Conservation (phyloP, 2,329 filamentous ascomycete species). For the Fusarium sp. region DNA sequence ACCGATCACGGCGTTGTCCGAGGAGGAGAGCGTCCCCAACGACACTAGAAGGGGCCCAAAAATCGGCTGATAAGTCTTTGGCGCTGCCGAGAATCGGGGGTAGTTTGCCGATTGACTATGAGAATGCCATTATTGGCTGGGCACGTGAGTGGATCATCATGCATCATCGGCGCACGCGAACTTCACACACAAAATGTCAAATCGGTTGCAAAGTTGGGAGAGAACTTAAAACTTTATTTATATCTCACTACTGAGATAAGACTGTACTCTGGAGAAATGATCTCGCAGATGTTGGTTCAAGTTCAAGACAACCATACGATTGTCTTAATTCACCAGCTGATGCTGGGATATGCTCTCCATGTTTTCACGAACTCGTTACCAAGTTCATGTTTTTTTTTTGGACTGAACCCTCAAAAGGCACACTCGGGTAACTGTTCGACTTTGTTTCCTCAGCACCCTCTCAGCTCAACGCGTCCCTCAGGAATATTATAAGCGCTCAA, state of each 20-base stretch:
- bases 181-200: conserved; percentile 5
- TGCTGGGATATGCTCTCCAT: conserved; percentile 10
- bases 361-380: conserved; percentile 8
- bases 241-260: conserved; percentile 30
- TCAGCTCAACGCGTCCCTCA: conserved; percentile 38
- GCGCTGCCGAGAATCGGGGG: conserved; percentile 35
- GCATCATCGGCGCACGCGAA: neutral
- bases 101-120: conserved; percentile 7
- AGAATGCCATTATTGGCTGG: conserved; percentile 6
- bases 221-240: conserved; percentile 32
- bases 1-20: conserved; percentile 41
- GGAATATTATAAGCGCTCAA: conserved; percentile 45
- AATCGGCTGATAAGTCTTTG: conserved; percentile 15
- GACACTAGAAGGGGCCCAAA: conserved; percentile 11
- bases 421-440: conserved; percentile 10
- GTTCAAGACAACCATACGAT: neutral
- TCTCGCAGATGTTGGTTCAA: conserved; percentile 7
- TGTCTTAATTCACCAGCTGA: neutral
- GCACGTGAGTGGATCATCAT: conserved; percentile 9
- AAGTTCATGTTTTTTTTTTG: conserved; percentile 9
- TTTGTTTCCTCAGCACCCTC: conserved; percentile 18
- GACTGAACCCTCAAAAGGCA: conserved; percentile 10
- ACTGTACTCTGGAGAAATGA: neutral
- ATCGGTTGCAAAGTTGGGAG: neutral
- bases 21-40: neutral